Base-by-base conservation (phyloP, 352 stramenopile species). In the Globisporangium cystogenes region DNA sequence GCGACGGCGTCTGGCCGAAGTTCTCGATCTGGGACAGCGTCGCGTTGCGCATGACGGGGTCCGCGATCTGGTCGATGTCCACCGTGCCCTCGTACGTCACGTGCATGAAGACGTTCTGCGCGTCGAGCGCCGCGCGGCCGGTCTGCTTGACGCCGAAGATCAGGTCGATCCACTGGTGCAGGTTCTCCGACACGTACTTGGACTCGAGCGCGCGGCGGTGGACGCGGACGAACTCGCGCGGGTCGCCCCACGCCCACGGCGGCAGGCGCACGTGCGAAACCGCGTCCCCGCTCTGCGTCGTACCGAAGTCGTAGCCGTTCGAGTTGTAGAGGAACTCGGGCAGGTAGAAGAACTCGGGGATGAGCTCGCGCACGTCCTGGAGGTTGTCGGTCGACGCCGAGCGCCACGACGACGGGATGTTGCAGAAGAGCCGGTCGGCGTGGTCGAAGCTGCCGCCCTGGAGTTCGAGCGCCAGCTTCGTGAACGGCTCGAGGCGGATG, bases 101-200 rank as follows among this genome's bases (percentile, higher is more conserved):
- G 39, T 90, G 78, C 76, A 91, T 89, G 48, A 94, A 94, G 11
- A 94, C 78, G 70, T 99, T 99, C 54, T 98, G 72, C 2, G 90
- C 87, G 31, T 94, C 79, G 21, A 98, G 86, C 1, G 96, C 96
- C 24, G 87, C 82, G 35, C 76, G 60, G 2, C 97, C 97, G 23
- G 95, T 94, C 67, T 99, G 96, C 52, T 97, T 98, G 54, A 68
- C 87, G 11, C 97, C 97, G 74, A 99, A 99, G 8, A 99, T 92
- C 14, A 99, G 70, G 70, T 99, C 97, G 57, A 99, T 98, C 97
- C 97, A 99, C 55, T 97, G 75, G 48, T 98, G 93, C n/a, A 99
- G 62, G 72, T 98, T 90, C 54, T 95, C 80, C 2, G 93, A 98
- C 20, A 98, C 96, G 57, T 97, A 90, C 55, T 98, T 95, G 47